phyloP scores from a whole-genome alignment of 768 basidiomycete species.

The Boletus reticulatus region DNA sequence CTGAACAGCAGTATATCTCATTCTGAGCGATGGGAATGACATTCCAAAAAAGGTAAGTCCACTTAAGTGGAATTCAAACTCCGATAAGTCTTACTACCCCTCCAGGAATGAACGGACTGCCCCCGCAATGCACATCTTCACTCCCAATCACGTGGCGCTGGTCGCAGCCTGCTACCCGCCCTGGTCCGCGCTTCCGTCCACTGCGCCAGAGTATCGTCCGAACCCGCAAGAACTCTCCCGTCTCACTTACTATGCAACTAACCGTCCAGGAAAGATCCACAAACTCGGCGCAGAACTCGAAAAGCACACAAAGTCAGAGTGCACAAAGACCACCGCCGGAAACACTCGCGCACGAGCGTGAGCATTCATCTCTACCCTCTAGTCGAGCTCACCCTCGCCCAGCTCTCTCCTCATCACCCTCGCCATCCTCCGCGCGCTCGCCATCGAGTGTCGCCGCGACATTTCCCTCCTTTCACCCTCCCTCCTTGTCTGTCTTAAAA shows the following conservation, averaged over 20 bases:
- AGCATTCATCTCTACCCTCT: conserved; percentile 31
- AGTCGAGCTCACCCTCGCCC: neutral
- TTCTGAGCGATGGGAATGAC: too few relatives aligned
- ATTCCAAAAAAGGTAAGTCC: too few relatives aligned
- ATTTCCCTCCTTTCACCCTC: conserved; percentile 71
- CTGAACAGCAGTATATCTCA: too few relatives aligned
- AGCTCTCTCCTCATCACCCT: conserved; percentile 83
- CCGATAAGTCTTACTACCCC: too few relatives aligned
- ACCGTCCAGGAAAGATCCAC: conserved; percentile 74
- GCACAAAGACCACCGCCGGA: conserved; percentile 61
- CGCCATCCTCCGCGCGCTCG: conserved; percentile 75
- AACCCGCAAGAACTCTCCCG: conserved; percentile 84
- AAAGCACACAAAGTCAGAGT: conserved; percentile 65
- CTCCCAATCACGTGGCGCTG: conserved; percentile 80
- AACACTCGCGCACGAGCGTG: conserved; percentile 81
- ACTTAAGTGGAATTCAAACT: too few relatives aligned
- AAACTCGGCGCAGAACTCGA: conserved; percentile 77
- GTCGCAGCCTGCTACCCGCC: conserved; percentile 87
- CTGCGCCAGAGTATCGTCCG: conserved; percentile 75
- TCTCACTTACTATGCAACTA: conserved; percentile 84
- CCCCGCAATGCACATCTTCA: conserved; percentile 59
- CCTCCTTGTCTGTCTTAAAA: conserved; percentile 63
- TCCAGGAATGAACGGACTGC: too few relatives aligned
- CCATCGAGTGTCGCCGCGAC: conserved; percentile 85
- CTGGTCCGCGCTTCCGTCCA: conserved; percentile 64